A percentile compares a stretch with the other conserved stretches of the same genome.
These are phyloP conservation scores for Aspergillus luchuensis DNA, from an alignment of 2,329 filamentous ascomycete species.

Conservation along the genomic window DNA sequence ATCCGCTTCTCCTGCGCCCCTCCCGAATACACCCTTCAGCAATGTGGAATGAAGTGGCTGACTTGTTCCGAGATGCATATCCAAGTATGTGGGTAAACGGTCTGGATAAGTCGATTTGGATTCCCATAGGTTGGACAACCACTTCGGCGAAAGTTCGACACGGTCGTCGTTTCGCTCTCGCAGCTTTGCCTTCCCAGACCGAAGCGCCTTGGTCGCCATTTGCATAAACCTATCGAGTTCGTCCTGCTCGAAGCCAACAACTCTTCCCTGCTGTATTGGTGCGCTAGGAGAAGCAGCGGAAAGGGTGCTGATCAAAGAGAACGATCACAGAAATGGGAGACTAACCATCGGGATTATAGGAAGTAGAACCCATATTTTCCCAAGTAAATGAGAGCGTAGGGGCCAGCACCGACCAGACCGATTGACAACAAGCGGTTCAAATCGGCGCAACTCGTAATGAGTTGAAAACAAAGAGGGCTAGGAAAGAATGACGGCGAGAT, in stretches of 20 bases:
- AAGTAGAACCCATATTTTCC: constrained; percentile 38
- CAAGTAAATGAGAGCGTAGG: constrained; percentile 21
- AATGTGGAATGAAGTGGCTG: constrained; percentile 16
- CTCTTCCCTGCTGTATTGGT: not conserved
- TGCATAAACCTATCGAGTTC: not conserved
- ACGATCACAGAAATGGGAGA: constrained; percentile 22
- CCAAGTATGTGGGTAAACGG: constrained; percentile 12
- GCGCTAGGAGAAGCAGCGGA: not conserved
- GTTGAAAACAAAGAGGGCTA: constrained; percentile 6
- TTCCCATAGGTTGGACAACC: not conserved
- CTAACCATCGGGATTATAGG: constrained; percentile 44
- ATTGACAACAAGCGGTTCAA: constrained; percentile 21
- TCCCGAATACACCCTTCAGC: constrained; percentile 4
- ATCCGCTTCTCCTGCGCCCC: constrained; percentile 1
- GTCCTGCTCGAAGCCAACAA: constrained; percentile 3
- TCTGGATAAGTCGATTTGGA: not conserved
- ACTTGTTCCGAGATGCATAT: constrained; percentile 11
- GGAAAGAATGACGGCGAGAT: constrained; percentile 10
- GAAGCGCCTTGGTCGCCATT: not conserved
- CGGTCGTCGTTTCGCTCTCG: constrained; percentile 1
- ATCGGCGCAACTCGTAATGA: constrained; percentile 18
- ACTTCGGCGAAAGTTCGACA: not conserved
- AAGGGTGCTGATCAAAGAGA: constrained; percentile 18
- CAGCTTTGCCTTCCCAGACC: not conserved
- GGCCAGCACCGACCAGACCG: constrained; percentile 27